Conservation (phyloP, 306 rosid species). For the Corylus heterophylla region DNA sequence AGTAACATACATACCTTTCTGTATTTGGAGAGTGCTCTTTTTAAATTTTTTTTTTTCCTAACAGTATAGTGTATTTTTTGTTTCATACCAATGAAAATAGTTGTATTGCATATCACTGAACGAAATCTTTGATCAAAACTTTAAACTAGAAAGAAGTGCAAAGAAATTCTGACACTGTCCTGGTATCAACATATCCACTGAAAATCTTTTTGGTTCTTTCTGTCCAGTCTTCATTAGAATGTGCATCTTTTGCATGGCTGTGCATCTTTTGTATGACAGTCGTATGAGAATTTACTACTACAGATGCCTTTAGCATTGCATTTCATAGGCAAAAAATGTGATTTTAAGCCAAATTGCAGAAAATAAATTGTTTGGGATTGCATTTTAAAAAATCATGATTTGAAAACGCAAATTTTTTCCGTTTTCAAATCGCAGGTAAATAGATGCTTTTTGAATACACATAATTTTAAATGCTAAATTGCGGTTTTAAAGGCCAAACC, state of each 20-base stretch:
- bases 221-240: not conserved
- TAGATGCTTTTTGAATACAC: no score
- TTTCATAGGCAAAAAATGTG: no score
- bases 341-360: no score
- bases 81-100: not conserved
- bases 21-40: constrained; percentile 14
- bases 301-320: no score
- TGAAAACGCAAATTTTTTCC: no score
- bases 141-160: not conserved
- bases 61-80: not conserved
- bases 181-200: not conserved
- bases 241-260: not conserved
- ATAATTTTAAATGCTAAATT: no score
- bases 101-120: not conserved
- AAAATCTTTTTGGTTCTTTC: not conserved
- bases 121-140: not conserved
- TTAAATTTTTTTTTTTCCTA: not conserved
- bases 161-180: not conserved
- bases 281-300: no score
- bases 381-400: no score
- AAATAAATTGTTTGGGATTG: no score
- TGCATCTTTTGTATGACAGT: no score
- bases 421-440: no score
- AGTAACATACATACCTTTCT: constrained; percentile 22
- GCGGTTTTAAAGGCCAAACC: no score